Percentiles rank a stretch among this genome's conserved stretches.
Evolutionary conservation across 2,329 filamentous ascomycete species (phyloP).

Genomic region (Aspergillus floridensis): DNA sequence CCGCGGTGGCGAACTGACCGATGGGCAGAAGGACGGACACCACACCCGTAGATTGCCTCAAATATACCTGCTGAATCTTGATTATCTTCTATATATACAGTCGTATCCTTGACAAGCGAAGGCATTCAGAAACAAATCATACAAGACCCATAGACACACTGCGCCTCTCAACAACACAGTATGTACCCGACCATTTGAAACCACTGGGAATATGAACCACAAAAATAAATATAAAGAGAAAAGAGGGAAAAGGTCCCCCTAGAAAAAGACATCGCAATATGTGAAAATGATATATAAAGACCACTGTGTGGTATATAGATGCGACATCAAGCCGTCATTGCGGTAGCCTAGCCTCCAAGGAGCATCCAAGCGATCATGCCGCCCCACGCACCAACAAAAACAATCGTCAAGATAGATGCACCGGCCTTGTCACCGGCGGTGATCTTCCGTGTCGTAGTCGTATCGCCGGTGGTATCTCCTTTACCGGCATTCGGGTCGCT

Average conservation of each 20-base stretch:
- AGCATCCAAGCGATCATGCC: constrained; percentile 33
- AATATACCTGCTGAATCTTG: neutral
- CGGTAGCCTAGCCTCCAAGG: constrained; percentile 19
- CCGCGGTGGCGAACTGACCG: too few species aligned
- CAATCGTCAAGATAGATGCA: constrained; percentile 37
- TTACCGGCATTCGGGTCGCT: constrained; percentile 39
- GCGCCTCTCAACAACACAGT: neutral
- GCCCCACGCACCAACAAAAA: constrained; percentile 28
- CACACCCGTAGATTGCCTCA: neutral
- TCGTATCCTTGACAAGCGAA: neutral
- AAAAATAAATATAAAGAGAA: too few species aligned
- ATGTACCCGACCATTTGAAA: neutral
- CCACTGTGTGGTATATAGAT: neutral
- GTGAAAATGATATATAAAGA: neutral
- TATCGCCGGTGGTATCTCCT: constrained; percentile 4
- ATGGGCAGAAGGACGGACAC: too few species aligned
- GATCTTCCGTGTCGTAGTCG: constrained; percentile 12
- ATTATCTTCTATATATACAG: neutral
- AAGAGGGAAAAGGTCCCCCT: too few species aligned
- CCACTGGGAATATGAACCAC: neutral
- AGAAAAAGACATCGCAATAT: neutral
- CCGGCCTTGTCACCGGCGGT: constrained; percentile 38
- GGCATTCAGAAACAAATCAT: neutral
- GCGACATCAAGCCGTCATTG: neutral
- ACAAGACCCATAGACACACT: neutral